Conservation (phyloP, 495 filamentous ascomycete genomes). For the Saxophila tyrrhenica region DNA sequence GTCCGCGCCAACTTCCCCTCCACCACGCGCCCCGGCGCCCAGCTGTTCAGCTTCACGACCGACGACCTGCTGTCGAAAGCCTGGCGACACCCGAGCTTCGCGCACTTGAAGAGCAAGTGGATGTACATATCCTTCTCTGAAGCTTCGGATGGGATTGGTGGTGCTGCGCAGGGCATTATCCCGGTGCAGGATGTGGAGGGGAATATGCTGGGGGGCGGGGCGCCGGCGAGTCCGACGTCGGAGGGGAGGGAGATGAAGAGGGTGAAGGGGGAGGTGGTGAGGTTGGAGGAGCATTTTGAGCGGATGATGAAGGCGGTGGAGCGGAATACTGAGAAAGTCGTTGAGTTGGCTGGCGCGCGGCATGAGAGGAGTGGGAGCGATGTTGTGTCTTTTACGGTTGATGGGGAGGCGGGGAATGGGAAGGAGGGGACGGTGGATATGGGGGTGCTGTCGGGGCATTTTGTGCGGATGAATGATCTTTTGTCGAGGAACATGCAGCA, state of each 20-base stretch:
- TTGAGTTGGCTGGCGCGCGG: not conserved
- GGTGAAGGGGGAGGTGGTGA: constrained; percentile 6
- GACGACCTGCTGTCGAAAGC: constrained; percentile 8
- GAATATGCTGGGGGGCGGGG: constrained; percentile 7
- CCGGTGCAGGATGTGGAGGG: constrained; percentile 15
- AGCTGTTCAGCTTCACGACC: constrained; percentile 17
- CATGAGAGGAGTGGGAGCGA: not conserved
- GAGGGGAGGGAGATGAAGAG: not conserved
- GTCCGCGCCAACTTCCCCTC: constrained; percentile 12
- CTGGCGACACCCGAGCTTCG: constrained; percentile 13
- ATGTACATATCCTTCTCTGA: constrained; percentile 18
- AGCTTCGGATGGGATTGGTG: constrained; percentile 6
- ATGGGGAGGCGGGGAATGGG: not conserved
- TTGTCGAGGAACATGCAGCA: constrained; percentile 8
- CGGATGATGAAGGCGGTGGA: constrained; percentile 17
- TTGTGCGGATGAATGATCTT: constrained; percentile 11
- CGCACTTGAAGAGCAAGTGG: constrained; percentile 17
- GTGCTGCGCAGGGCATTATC: constrained; percentile 14
- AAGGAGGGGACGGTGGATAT: constrained; percentile 3
- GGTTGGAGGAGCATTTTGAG: constrained; percentile 16
- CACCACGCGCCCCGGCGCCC: constrained; percentile 7
- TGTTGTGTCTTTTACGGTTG: not conserved
- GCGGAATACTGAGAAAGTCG: constrained; percentile 14
- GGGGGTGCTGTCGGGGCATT: constrained; percentile 1
- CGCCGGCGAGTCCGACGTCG: constrained; percentile 5